These are phyloP conservation scores for Aspergillus pseudonomiae DNA, from an alignment of 2,329 filamentous ascomycete species.

Conservation along the genomic window DNA sequence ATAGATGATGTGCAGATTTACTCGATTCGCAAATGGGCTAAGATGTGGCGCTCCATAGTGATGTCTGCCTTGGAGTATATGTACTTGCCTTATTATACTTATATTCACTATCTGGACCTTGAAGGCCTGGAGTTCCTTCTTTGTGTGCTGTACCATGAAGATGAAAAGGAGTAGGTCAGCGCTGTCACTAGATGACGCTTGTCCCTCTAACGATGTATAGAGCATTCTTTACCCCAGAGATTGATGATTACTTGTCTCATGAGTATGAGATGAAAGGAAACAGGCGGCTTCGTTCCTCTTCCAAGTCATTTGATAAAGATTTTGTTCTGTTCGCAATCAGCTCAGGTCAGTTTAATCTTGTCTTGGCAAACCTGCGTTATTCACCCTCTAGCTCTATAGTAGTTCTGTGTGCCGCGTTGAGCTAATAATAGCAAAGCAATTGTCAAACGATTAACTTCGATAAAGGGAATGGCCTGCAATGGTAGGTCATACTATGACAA, in stretches of 20 bases:
- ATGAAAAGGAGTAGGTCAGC: conserved; percentile 57
- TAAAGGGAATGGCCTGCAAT: conserved; percentile 63
- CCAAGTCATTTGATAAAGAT: conserved; percentile 28
- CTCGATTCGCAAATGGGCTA: conserved; percentile 61
- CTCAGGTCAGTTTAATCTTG: conserved; percentile 41
- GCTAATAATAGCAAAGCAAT: conserved; percentile 40
- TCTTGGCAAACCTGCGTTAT: neutral
- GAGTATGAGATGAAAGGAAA: conserved; percentile 23
- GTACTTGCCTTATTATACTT: conserved; percentile 69
- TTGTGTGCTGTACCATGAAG: conserved; percentile 61
- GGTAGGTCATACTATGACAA: conserved; percentile 34
- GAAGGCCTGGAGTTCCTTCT: conserved; percentile 63
- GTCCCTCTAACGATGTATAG: conserved; percentile 29
- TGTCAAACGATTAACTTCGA: conserved; percentile 52
- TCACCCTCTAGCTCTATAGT: neutral
- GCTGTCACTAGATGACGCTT: conserved; percentile 1
- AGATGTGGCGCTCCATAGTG: conserved; percentile 70
- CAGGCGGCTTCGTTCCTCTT: conserved; percentile 28
- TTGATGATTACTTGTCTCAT: conserved; percentile 31
- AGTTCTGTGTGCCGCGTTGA: neutral
- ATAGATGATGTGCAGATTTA: conserved; percentile 48
- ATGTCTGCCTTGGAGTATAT: conserved; percentile 65
- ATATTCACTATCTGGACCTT: conserved; percentile 66
- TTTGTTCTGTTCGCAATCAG: conserved; percentile 53
- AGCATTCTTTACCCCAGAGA: conserved; percentile 55